Evolutionary conservation across 2,329 filamentous ascomycete genomes (phyloP).

Genomic region (Trichoderma endophyticum): DNA sequence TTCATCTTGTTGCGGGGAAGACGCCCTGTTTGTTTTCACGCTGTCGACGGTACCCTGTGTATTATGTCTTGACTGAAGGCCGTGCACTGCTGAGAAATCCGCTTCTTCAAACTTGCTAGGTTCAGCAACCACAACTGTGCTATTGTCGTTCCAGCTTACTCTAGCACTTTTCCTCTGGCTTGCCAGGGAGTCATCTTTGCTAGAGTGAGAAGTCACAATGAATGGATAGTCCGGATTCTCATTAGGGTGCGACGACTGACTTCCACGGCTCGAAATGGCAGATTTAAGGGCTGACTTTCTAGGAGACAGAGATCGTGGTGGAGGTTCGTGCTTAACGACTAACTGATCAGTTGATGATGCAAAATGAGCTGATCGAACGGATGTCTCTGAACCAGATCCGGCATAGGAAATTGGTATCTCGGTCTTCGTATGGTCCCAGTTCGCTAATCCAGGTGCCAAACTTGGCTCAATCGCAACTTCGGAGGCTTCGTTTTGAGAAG

Average conservation of each 20-base stretch:
- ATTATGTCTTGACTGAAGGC: constrained; percentile 39
- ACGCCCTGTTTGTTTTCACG: constrained; percentile 47
- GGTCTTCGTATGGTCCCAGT: not conserved
- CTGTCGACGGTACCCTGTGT: constrained; percentile 51
- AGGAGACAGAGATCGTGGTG: constrained; percentile 68
- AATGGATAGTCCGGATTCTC: constrained; percentile 45
- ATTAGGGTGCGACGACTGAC: constrained; percentile 45
- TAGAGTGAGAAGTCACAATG: constrained; percentile 26
- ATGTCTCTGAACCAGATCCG: constrained; percentile 55
- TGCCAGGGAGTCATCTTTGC: constrained; percentile 36
- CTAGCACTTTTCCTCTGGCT: constrained; percentile 62
- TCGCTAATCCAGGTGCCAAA: not conserved
- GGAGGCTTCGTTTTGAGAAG: not conserved
- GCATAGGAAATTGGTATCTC: constrained; percentile 17
- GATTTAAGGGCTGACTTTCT: constrained; percentile 75
- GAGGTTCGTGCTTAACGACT: constrained; percentile 63
- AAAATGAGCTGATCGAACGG: constrained; percentile 67
- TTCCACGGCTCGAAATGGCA: constrained; percentile 49
- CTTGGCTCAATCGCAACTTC: not conserved
- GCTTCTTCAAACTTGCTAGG: constrained; percentile 31
- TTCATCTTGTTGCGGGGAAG: constrained; percentile 57
- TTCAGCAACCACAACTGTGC: constrained; percentile 53
- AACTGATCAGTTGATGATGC: constrained; percentile 54
- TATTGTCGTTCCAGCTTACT: constrained; percentile 75
- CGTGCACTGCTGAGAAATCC: constrained; percentile 39